Conservation (phyloP, 352 stramenopile genomes). For the Thalassiosira hispida region DNA sequence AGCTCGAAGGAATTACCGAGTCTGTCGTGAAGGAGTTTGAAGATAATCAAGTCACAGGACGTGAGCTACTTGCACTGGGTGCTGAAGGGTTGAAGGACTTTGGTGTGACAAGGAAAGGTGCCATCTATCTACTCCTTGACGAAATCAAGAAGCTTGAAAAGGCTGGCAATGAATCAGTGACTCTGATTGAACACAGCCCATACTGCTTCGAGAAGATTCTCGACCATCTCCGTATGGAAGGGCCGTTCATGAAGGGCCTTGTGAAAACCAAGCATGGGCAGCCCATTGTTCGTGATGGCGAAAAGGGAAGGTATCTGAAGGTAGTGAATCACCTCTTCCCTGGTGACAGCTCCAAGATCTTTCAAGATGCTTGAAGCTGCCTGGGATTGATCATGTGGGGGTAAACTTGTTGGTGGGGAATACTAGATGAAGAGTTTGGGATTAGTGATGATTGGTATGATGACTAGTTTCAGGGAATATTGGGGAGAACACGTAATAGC, state of each 20-base stretch:
- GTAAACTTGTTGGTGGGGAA: no score
- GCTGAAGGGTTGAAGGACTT: slow-evolving; percentile 18
- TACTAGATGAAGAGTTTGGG: no score
- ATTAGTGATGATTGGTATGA: no score
- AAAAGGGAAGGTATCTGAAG: not conserved
- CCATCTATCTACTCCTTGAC: slow-evolving; percentile 25
- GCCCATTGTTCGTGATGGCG: not conserved
- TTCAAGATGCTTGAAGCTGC: not conserved
- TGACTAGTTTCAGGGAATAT: no score
- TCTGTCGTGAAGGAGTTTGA: slow-evolving; percentile 23
- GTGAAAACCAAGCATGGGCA: slow-evolving; percentile 1
- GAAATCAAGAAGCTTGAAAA: slow-evolving; percentile 36
- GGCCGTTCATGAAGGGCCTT: slow-evolving; percentile 5
- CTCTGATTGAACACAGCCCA: slow-evolving; percentile 22
- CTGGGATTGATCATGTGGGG: no score
- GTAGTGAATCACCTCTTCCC: slow-evolving; percentile 9
- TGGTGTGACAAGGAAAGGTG: slow-evolving; percentile 28
- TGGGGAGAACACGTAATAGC: no score
- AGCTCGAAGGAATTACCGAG: slow-evolving; percentile 23
- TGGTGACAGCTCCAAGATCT: slow-evolving; percentile 11
- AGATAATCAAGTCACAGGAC: slow-evolving; percentile 32
- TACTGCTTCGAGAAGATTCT: slow-evolving; percentile 36
- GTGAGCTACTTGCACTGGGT: slow-evolving; percentile 26
- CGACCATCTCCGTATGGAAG: slow-evolving; percentile 28
- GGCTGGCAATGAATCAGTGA: not conserved